Evolutionary conservation across 768 basidiomycete species (phyloP).

Genomic region (Lyophyllum atratum): DNA sequence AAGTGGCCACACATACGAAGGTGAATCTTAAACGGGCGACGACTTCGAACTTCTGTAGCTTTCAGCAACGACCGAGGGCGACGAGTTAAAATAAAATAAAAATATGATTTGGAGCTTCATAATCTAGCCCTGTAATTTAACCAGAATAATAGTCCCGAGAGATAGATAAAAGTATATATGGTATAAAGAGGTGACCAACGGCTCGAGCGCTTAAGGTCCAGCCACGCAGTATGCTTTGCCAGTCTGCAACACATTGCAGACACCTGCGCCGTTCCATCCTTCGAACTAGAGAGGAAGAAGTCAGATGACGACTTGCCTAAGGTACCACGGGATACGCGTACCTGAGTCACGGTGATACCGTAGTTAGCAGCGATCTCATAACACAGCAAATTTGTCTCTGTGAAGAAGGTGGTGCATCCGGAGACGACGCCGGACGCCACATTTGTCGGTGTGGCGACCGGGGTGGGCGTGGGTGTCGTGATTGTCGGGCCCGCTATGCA

Average conservation of each 20-base stretch:
- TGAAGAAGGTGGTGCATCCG: slow-evolving; percentile 9
- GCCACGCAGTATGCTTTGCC: slow-evolving; percentile 9
- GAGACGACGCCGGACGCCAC: slow-evolving; percentile 1
- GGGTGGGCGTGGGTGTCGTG: neutral
- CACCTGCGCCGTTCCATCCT: slow-evolving; percentile 9
- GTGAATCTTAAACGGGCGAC: too few relatives aligned
- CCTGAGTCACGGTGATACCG: slow-evolving; percentile 1
- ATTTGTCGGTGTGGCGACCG: neutral
- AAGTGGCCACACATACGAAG: too few relatives aligned
- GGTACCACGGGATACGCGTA: neutral
- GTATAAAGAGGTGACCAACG: neutral
- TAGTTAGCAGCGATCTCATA: neutral
- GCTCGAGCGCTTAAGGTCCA: slow-evolving; percentile 2
- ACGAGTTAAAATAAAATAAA: neutral
- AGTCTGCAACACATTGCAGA: slow-evolving; percentile 9
- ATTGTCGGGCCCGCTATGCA: slow-evolving; percentile 7
- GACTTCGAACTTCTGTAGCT: too few relatives aligned
- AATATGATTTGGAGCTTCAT: neutral
- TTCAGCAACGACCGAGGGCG: neutral
- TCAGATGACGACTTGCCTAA: neutral
- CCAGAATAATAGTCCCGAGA: neutral
- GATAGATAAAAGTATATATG: neutral
- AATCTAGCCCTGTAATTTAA: neutral
- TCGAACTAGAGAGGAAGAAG: slow-evolving; percentile 2
- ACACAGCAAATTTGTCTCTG: slow-evolving; percentile 6